Conservation (phyloP, 179 eudicot genomes). For the Beta lomatogona region DNA sequence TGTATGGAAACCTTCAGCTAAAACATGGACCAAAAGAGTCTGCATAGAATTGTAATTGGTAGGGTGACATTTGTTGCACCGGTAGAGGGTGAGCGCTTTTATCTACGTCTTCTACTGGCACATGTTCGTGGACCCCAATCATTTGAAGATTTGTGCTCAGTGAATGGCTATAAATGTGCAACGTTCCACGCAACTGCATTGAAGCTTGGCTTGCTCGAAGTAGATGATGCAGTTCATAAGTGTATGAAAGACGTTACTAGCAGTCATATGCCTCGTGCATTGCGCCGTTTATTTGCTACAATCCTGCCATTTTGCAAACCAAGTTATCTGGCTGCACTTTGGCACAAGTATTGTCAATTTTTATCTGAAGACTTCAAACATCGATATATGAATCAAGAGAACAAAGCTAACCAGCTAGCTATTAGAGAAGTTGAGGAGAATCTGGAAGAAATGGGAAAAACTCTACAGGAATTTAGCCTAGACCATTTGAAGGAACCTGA, state of each 20-base stretch:
- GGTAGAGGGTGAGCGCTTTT: slow-evolving; percentile 23
- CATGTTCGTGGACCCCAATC: not conserved
- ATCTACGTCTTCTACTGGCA: slow-evolving; percentile 5
- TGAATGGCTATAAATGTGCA: not conserved
- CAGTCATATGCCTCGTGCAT: slow-evolving; percentile 19
- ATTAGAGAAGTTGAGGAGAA: not conserved
- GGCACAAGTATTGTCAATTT: not conserved
- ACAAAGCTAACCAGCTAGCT: not conserved
- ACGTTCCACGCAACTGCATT: slow-evolving; percentile 18
- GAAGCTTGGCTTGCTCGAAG: slow-evolving; percentile 4
- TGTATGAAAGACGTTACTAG: too few species aligned
- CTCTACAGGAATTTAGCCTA: too few species aligned
- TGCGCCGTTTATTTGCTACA: slow-evolving; percentile 25
- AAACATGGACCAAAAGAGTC: not conserved
- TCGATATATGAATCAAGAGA: too few species aligned
- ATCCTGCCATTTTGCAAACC: slow-evolving; percentile 12
- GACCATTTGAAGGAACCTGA: not conserved
- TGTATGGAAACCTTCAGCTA: not conserved
- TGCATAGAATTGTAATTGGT: too few species aligned
- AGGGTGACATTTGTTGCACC: slow-evolving; percentile 19
- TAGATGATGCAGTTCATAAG: not conserved
- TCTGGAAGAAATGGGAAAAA: not conserved
- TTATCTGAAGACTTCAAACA: slow-evolving; percentile 23
- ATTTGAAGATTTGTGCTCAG: slow-evolving; percentile 11
- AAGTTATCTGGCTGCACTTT: too few species aligned